Percentiles rank a stretch among this genome's conserved stretches.
phyloP scores from a whole-genome alignment of 2,329 filamentous ascomycete genomes.

The Ophiostoma sp. region DNA sequence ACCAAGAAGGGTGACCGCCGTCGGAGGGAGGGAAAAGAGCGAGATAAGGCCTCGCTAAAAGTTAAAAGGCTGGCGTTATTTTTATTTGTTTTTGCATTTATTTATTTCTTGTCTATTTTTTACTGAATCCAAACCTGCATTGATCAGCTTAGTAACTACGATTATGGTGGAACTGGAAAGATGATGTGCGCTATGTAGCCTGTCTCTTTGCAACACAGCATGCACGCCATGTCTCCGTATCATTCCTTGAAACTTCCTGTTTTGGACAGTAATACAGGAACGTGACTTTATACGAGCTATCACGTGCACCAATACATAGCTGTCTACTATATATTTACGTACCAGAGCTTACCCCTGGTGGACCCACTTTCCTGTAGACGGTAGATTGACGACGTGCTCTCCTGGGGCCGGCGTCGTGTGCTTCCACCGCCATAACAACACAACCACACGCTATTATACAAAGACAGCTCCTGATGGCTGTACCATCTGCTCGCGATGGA shows the following conservation, averaged over 20 bases:
- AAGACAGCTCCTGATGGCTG: conserved; percentile 18
- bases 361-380: not conserved
- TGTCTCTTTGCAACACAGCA: not conserved
- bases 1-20: conserved; percentile 59
- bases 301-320: not conserved
- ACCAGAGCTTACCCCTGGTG: not conserved
- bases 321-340: not conserved
- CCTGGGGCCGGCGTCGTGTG: not conserved
- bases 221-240: not conserved
- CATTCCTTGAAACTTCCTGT: conserved; percentile 5
- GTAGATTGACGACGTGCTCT: not conserved
- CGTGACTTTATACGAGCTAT: not conserved
- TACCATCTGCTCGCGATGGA: conserved; percentile 16
- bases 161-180: not conserved
- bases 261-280: conserved; percentile 5
- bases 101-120: not conserved
- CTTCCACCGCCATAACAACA: not conserved
- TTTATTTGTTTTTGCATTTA: not conserved
- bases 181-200: not conserved
- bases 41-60: not conserved
- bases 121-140: not conserved
- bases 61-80: not conserved
- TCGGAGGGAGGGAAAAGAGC: conserved; percentile 32
- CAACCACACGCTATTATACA: not conserved
- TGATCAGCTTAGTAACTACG: not conserved